Evolutionary conservation across 495 filamentous ascomycete species (phyloP), one percentile per base, ranked within the genome.

Genomic region (Neurospora africana): DNA sequence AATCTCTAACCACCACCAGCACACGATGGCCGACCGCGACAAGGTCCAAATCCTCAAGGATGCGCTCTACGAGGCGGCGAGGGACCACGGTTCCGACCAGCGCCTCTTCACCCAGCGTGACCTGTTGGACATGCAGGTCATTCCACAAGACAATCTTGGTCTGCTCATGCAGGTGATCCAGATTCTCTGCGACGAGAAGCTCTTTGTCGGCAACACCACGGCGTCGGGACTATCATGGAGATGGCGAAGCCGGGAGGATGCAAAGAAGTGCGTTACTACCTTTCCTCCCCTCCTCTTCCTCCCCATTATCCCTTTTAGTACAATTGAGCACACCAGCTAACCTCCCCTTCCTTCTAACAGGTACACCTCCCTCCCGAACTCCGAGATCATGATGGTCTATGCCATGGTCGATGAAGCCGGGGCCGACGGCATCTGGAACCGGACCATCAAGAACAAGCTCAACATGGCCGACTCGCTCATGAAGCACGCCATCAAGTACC

Each of bases 401-500:
- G 86, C 87, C 72, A 87, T 91, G 73, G 94, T 99, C 75, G 94
- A 98, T 76, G 89, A 91, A 68, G 89, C 91, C 33, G 91, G 89
- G 33, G 86, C 86, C 53, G 90, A 93, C 72, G 96, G 95, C 36
- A 91, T 96, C 71, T 99, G 95, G 95, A 89, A 91, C 68, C 90
- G 91, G 73, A 89, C 88, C 4, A 89, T 99, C 71, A 90, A 92
- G 76, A 85, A 81, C 65, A 87, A 89, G 70, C 89, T 91, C 36
- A 92, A 92, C 76, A 84, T 97, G 74, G 92, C 95, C 82, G 91
- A 93, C 75, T 88, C 89, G 8, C 87, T 91, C 27, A 84, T 97
- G 72, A 90, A 89, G 70, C 89, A 89, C 73, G 88, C 86, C 41
- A 85, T 98, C 72, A 95, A 95, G 79, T 84, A 87, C 30, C 87